Conservation (phyloP, 768 basidiomycete genomes). For the Collybia nuda region DNA sequence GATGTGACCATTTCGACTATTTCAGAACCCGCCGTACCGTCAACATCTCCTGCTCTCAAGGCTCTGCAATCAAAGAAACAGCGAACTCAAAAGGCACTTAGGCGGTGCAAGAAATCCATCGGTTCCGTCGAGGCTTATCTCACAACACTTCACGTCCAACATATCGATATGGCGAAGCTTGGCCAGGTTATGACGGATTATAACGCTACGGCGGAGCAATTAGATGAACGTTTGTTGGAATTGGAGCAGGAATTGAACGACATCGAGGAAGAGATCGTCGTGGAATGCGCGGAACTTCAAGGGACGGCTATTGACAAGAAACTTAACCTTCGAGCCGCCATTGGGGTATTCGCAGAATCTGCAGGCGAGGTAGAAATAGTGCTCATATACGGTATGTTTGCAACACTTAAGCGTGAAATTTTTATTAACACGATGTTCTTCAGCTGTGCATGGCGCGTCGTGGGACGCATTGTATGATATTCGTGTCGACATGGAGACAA, state of each 20-base stretch:
- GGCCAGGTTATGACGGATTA: constrained; percentile 29
- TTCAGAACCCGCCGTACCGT: constrained; percentile 13
- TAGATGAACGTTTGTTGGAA: constrained; percentile 29
- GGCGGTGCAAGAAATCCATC: constrained; percentile 26
- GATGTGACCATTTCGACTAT: constrained; percentile 35
- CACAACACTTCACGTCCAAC: constrained; percentile 28
- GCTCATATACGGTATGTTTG: constrained; percentile 35
- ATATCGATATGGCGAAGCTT: constrained; percentile 27
- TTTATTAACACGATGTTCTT: background rate
- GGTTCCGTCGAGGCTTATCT: constrained; percentile 33
- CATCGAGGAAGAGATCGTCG: constrained; percentile 20
- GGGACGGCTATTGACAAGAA: constrained; percentile 18
- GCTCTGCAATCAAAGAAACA: constrained; percentile 24
- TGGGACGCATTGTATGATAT: constrained; percentile 42
- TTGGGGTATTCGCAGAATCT: constrained; percentile 34
- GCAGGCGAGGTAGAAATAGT: constrained; percentile 37
- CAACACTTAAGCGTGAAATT: background rate
- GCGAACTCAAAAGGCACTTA: constrained; percentile 25
- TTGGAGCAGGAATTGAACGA: constrained; percentile 25
- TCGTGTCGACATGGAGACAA: constrained; percentile 35
- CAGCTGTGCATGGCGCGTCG: constrained; percentile 33
- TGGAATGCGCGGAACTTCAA: constrained; percentile 18
- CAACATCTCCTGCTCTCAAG: constrained; percentile 23
- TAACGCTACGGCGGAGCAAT: constrained; percentile 27
- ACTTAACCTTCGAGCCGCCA: constrained; percentile 26